These are phyloP conservation scores for Allomyces javanicus DNA, from an alignment of 192 early-diverging fungal genomes.

Conservation along the genomic window DNA sequence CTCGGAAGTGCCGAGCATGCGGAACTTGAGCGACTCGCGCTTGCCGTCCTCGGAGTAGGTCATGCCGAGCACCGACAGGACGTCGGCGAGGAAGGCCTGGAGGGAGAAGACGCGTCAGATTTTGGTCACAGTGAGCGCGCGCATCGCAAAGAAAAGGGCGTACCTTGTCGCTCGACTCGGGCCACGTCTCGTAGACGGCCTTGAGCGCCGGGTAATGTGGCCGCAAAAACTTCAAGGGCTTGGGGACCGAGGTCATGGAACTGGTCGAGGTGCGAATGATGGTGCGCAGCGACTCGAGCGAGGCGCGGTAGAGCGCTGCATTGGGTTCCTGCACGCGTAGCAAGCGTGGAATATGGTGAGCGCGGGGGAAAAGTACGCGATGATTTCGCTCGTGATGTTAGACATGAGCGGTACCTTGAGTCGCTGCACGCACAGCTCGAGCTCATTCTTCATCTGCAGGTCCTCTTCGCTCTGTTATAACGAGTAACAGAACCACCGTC, in stretches of 20 bases:
- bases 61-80: slow-evolving; percentile 92
- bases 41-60: slow-evolving; percentile 74
- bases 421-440: slow-evolving; percentile 85
- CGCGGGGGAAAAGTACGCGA: slow-evolving; percentile 3
- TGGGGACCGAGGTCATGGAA: slow-evolving; percentile 99
- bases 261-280: slow-evolving; percentile 82
- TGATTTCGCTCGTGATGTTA: neutral
- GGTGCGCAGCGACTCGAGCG: slow-evolving; percentile 71
- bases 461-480: slow-evolving; percentile 70
- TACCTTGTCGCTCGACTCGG: slow-evolving; percentile 54
- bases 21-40: slow-evolving; percentile 67
- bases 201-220: slow-evolving; percentile 56
- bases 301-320: slow-evolving; percentile 52
- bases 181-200: slow-evolving; percentile 54
- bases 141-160: neutral
- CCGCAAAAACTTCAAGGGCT: slow-evolving; percentile 90
- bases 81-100: slow-evolving; percentile 70
- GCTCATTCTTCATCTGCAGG: slow-evolving; percentile 71
- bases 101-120: neutral
- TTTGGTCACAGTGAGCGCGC: too few species aligned
- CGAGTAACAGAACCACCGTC: slow-evolving; percentile 4
- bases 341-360: neutral
- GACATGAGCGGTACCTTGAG: slow-evolving; percentile 43
- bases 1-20: slow-evolving; percentile 53
- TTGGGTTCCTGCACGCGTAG: slow-evolving; percentile 34